Conservation (phyloP, 768 basidiomycete species). For the Gloeopeniophorella convolvens region DNA sequence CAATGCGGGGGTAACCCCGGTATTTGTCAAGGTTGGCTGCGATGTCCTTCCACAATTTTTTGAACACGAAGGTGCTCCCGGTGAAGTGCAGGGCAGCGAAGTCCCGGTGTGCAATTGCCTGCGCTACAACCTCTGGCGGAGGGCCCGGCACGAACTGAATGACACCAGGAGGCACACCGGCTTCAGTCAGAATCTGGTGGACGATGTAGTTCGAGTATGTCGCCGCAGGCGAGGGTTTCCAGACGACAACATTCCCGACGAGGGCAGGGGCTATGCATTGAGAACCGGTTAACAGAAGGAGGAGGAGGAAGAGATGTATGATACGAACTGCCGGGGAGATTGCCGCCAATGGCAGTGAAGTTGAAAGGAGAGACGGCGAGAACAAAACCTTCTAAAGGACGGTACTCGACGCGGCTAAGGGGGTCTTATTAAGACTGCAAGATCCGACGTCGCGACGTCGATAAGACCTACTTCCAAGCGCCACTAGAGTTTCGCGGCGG, state of each 20-base stretch:
- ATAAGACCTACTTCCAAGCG: slow-evolving; percentile 81
- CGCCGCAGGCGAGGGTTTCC: slow-evolving; percentile 97
- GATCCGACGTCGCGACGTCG: neutral
- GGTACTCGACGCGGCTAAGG: slow-evolving; percentile 88
- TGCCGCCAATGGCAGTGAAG: slow-evolving; percentile 96
- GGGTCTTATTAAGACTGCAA: slow-evolving; percentile 6
- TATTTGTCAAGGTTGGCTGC: slow-evolving; percentile 83
- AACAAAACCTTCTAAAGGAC: slow-evolving; percentile 97
- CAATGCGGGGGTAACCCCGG: slow-evolving; percentile 85
- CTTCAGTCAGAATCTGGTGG: slow-evolving; percentile 87
- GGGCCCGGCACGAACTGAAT: slow-evolving; percentile 96
- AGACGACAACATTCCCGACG: slow-evolving; percentile 90
- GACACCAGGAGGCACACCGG: slow-evolving; percentile 89
- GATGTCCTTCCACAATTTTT: slow-evolving; percentile 94
- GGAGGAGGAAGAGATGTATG: neutral
- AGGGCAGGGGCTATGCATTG: slow-evolving; percentile 66
- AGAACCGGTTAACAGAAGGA: neutral
- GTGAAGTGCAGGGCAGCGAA: slow-evolving; percentile 96
- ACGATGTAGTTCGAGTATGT: slow-evolving; percentile 93
- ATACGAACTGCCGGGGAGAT: slow-evolving; percentile 65
- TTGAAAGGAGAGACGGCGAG: slow-evolving; percentile 98
- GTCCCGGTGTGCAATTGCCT: slow-evolving; percentile 67
- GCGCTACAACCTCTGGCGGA: slow-evolving; percentile 76
- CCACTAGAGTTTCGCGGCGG: slow-evolving; percentile 81
- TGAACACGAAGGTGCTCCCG: slow-evolving; percentile 92